phyloP scores from a whole-genome alignment of 345 rosid genomes.

The Sonneratia alba region DNA sequence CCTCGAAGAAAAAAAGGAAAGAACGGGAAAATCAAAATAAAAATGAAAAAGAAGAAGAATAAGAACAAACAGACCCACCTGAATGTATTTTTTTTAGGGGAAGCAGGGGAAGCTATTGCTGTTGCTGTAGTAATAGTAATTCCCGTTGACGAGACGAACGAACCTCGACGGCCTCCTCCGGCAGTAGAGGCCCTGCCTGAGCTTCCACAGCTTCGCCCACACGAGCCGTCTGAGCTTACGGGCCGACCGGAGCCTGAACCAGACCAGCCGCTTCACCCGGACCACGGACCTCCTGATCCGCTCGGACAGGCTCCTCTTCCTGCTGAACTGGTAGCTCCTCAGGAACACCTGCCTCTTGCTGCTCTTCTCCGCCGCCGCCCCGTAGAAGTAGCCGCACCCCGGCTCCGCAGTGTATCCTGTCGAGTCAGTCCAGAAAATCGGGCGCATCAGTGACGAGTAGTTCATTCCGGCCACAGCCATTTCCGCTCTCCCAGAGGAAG shows the following conservation, averaged over 20 bases:
- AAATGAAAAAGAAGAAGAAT: too few relatives aligned
- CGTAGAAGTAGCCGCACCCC: background rate
- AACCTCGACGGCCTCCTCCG: constrained; percentile 33
- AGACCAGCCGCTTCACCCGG: constrained; percentile 41
- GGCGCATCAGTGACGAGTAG: background rate
- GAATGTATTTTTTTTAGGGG: constrained; percentile 5
- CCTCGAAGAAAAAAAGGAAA: too few relatives aligned
- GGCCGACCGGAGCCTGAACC: constrained; percentile 37
- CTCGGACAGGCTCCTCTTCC: constrained; percentile 45
- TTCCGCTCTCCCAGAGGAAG: background rate
- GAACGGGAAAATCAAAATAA: too few relatives aligned
- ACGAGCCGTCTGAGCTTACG: constrained; percentile 37
- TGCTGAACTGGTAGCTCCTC: constrained; percentile 69
- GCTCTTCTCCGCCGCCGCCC: constrained; percentile 9
- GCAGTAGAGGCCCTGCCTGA: constrained; percentile 28
- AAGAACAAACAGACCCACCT: background rate
- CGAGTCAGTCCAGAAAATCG: background rate
- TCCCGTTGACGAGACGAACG: constrained; percentile 23
- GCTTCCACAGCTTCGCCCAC: constrained; percentile 36
- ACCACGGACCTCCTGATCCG: constrained; percentile 36
- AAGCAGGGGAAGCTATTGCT: constrained; percentile 13
- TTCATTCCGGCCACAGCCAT: background rate
- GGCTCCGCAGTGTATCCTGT: constrained; percentile 1
- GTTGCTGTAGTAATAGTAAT: constrained; percentile 10
- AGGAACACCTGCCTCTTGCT: constrained; percentile 63